Evolutionary conservation across 2,329 filamentous ascomycete species (phyloP), one percentile per base, ranked within the genome.

Genomic region (Ascochyta viciae-villosae): DNA sequence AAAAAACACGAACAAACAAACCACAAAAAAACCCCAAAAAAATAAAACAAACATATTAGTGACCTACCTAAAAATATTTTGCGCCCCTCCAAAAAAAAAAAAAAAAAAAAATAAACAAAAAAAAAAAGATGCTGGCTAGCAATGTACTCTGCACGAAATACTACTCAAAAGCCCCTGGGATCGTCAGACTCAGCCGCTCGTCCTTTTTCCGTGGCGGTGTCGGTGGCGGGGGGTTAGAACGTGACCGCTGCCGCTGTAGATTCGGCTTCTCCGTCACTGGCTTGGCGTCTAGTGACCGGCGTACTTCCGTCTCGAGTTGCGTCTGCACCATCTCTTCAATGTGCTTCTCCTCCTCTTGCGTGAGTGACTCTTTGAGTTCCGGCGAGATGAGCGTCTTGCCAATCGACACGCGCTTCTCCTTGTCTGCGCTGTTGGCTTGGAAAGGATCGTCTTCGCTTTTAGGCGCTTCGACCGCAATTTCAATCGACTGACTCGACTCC

Each of bases 381-480:
- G 35, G 50, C 39, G 66, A 70, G 35, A 77, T 68, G 38, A 76
- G 53, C 0, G 72, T 76, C 29, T 74, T 74, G 31, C 75, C 75
- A 26, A 76, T 77, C 1, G 72, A 75, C 2, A 77, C 69, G 12
- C 72, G 66, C 60, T 76, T 77, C 48, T 52, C 49, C 47, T 64
- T 49, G 4, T 68, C 68, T 10, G 60, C 62, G 8, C 45, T 64
- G 29, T 67, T 64, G 5, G 58, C 61, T 24, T 64, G 61, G 39
- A 77, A 77, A 1, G 73, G 74, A 50, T 75, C 73, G 13, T 76
- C 72, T 34, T 71, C 67, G 52, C 57, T 70, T 54, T 69, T 72
- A 1, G 63, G 53, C 2, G 55, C 59, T 23, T 58, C 53, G 3
- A 59, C 49, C 1, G 64, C 61, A 3, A 67, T 63, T 19, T 63